phyloP scores from a whole-genome alignment of 2,329 filamentous ascomycete species.

The Alternaria burnsii region DNA sequence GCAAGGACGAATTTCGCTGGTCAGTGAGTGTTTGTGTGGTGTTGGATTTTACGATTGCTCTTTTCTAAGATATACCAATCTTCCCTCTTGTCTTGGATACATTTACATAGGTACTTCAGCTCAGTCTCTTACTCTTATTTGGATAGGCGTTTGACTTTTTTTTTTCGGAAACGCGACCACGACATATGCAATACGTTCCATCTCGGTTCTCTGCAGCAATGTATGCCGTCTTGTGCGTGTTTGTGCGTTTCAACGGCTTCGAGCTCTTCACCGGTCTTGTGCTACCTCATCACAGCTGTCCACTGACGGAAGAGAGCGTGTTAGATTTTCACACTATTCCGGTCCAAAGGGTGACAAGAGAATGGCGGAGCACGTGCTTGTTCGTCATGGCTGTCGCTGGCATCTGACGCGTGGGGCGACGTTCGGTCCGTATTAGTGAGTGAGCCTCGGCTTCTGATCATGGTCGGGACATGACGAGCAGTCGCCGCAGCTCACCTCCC shows the following conservation, averaged over 20 bases:
- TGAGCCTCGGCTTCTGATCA: constrained; percentile 34
- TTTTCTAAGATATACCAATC: constrained; percentile 12
- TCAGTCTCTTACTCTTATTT: background rate
- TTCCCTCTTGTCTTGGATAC: background rate
- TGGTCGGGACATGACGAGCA: constrained; percentile 3
- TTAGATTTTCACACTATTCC: background rate
- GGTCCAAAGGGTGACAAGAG: background rate
- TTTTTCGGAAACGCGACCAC: background rate
- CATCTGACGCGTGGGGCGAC: constrained; percentile 16
- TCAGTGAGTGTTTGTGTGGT: background rate
- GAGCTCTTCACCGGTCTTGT: constrained; percentile 11
- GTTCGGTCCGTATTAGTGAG: constrained; percentile 19
- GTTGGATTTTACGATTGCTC: background rate
- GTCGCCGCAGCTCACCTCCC: constrained; percentile 2
- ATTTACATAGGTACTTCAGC: background rate
- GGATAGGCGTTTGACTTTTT: background rate
- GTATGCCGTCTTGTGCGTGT: background rate
- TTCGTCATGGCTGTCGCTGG: constrained; percentile 2
- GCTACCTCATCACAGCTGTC: background rate
- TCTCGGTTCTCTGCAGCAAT: background rate
- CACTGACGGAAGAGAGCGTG: background rate
- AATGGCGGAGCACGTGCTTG: background rate
- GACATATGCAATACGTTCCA: background rate
- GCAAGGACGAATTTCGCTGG: background rate
- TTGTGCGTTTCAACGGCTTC: background rate